phyloP scores from a whole-genome alignment of 2,329 filamentous ascomycete genomes.

The Cladosporium austrohemisphaericum region DNA sequence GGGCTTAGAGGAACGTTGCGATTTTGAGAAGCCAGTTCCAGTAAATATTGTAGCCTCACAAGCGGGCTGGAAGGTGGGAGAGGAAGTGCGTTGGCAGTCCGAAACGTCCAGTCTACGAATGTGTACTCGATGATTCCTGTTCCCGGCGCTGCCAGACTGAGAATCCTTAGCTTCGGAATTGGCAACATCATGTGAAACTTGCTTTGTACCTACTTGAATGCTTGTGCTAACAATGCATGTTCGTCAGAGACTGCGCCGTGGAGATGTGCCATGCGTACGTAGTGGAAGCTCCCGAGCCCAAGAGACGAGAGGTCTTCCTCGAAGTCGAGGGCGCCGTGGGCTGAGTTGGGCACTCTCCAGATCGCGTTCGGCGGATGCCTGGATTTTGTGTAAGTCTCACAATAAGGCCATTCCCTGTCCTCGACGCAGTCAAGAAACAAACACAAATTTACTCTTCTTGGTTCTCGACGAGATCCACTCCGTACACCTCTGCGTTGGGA shows the following conservation, averaged over 20 bases:
- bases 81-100: neutral
- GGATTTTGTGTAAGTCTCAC: no score
- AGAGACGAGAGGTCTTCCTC: slow-evolving; percentile 3
- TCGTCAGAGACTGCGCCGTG: neutral
- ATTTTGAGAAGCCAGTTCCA: neutral
- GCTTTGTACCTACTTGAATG: neutral
- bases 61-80: neutral
- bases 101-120: slow-evolving; percentile 8
- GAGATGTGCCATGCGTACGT: neutral
- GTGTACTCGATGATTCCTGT: neutral
- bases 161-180: neutral
- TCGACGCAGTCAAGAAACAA: no score
- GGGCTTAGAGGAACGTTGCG: neutral
- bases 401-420: no score
- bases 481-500: neutral
- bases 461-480: neutral
- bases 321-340: neutral
- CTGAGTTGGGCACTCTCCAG: neutral
- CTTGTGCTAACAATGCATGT: neutral
- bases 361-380: neutral
- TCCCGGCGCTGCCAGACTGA: neutral
- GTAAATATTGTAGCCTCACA: neutral
- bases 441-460: neutral
- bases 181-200: no score
- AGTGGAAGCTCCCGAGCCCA: neutral